Percentiles rank a stretch among this genome's conserved stretches.
Conservation (phyloP, 768 basidiomycete genomes). For the Macrocybe gigantea region DNA sequence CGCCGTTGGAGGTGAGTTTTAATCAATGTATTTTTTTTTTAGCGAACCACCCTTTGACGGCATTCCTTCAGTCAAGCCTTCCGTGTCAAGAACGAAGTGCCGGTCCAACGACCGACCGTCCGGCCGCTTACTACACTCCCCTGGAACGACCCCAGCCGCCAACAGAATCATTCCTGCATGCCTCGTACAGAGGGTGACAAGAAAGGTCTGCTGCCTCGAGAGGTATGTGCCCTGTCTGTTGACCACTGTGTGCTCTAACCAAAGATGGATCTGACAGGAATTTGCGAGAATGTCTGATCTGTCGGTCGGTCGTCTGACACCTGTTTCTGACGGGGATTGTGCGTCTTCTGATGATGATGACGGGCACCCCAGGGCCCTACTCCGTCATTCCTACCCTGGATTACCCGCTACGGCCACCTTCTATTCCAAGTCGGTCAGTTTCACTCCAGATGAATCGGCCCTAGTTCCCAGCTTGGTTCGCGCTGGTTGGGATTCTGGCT, state of each 20-base stretch:
- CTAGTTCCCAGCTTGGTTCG: slow-evolving; percentile 46
- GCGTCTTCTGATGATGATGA: not conserved
- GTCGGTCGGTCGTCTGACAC: slow-evolving; percentile 7
- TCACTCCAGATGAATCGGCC: slow-evolving; percentile 28
- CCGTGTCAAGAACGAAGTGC: not conserved
- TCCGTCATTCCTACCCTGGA: slow-evolving; percentile 13
- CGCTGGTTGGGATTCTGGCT: slow-evolving; percentile 37
- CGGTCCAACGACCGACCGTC: too few relatives aligned
- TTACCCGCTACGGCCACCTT: slow-evolving; percentile 5
- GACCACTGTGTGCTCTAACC: not conserved
- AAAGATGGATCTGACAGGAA: not conserved
- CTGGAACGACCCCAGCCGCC: too few relatives aligned
- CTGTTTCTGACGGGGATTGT: slow-evolving; percentile 2
- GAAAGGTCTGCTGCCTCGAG: slow-evolving; percentile 7
- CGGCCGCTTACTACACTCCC: too few relatives aligned
- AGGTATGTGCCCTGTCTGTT: slow-evolving; percentile 12
- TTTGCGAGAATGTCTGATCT: not conserved
- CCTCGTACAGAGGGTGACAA: too few relatives aligned
- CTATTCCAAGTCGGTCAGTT: slow-evolving; percentile 30
- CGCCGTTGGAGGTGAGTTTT: slow-evolving; percentile 50
- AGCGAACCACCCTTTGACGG: not conserved
- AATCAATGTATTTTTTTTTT: slow-evolving; percentile 12
- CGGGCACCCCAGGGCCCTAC: not conserved
- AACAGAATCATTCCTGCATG: too few relatives aligned
- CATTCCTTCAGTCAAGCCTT: slow-evolving; percentile 7